Conservation (phyloP, 371 early-diverging fungal genomes). For the Entomophthora muscae region DNA sequence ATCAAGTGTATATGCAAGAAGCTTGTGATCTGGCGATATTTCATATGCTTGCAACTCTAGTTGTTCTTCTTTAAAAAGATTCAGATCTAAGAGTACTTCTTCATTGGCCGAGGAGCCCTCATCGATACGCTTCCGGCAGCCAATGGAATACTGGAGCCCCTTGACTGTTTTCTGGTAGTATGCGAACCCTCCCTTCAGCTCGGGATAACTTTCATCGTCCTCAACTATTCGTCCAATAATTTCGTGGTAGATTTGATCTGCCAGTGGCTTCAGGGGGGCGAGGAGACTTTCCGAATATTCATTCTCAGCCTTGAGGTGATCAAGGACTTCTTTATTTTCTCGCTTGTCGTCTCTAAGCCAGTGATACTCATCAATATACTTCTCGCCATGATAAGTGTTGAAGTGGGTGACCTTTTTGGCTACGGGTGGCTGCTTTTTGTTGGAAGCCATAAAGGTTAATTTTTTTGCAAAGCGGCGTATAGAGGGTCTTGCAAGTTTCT, state of each 20-base stretch:
- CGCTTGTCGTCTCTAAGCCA: conserved; percentile 5
- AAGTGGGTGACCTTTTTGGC: too few relatives aligned
- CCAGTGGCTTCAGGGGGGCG: neutral
- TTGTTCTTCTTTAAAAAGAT: conserved; percentile 3
- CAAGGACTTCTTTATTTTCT: conserved; percentile 4
- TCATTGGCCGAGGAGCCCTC: neutral
- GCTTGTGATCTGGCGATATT: conserved; percentile 16
- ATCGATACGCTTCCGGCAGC: neutral
- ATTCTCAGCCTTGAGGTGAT: too few relatives aligned
- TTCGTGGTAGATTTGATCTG: conserved; percentile 4
- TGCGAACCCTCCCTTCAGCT: neutral
- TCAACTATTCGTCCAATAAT: conserved; percentile 1
- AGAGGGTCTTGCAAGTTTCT: too few relatives aligned
- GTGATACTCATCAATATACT: conserved; percentile 6
- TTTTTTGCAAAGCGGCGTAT: too few relatives aligned
- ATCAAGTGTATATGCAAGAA: conserved; percentile 35
- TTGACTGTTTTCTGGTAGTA: conserved; percentile 3
- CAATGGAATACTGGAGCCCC: conserved; percentile 4
- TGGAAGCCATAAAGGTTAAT: too few relatives aligned
- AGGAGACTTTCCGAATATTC: too few relatives aligned
- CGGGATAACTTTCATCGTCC: neutral
- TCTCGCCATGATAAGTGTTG: conserved; percentile 3
- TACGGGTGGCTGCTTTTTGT: too few relatives aligned
- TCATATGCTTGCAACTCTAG: neutral
- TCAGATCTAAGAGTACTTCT: conserved; percentile 7